Conservation (phyloP, 352 stramenopile genomes). For the Phytopythium boreale region DNA sequence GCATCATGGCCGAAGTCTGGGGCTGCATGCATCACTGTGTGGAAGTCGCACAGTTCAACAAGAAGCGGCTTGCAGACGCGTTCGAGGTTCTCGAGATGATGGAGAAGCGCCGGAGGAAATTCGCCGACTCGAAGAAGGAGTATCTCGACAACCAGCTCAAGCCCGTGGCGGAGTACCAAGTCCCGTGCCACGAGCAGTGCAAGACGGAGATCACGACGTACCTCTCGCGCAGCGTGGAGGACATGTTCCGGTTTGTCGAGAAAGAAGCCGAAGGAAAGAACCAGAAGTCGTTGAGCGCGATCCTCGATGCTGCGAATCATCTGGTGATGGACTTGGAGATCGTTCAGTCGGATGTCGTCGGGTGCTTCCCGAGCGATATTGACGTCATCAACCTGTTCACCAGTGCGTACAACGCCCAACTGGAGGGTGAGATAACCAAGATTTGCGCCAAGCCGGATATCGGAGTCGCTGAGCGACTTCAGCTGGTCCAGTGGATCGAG, state of each 20-base stretch:
- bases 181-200: constrained; percentile 46
- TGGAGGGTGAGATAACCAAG: constrained; percentile 66
- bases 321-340: constrained; percentile 79
- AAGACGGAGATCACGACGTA: constrained; percentile 59
- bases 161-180: constrained; percentile 38
- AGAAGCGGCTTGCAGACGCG: constrained; percentile 55
- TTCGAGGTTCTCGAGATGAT: constrained; percentile 80
- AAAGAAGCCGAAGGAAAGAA: constrained; percentile 42
- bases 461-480: constrained; percentile 66
- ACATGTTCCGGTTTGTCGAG: constrained; percentile 64
- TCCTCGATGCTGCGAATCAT: constrained; percentile 67
- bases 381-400: constrained; percentile 80
- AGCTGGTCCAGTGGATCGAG: constrained; percentile 87
- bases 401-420: constrained; percentile 66
- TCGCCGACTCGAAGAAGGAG: constrained; percentile 51
- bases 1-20: constrained; percentile 75
- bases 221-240: constrained; percentile 46
- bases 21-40: constrained; percentile 82
- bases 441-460: constrained; percentile 60
- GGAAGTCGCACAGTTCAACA: constrained; percentile 76
- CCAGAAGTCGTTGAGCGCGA: constrained; percentile 52
- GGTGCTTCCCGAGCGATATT: constrained; percentile 73
- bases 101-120: constrained; percentile 53
- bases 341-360: constrained; percentile 66
- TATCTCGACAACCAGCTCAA: constrained; percentile 72